These are phyloP conservation scores for Fusarium brevicatenulatum DNA, from an alignment of 2,329 filamentous ascomycete species.

Conservation along the genomic window DNA sequence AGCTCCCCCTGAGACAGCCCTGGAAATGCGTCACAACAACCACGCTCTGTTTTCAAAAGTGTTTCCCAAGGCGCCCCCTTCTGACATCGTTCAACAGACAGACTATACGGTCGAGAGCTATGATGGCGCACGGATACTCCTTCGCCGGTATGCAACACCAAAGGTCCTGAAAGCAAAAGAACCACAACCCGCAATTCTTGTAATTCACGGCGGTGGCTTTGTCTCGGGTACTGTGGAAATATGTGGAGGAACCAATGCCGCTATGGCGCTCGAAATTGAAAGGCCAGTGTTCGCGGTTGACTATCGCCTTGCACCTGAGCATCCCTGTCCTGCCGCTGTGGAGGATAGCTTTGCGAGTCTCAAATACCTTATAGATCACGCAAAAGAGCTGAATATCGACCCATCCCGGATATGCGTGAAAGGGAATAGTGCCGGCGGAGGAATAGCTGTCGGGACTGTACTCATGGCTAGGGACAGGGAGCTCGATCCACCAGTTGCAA, in stretches of 20 bases:
- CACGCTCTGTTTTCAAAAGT: conserved; percentile 8
- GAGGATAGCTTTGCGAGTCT: conserved; percentile 37
- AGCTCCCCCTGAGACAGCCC: conserved; percentile 11
- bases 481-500: conserved; percentile 24
- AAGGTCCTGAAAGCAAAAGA: conserved; percentile 4
- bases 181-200: conserved; percentile 26
- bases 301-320: conserved; percentile 38
- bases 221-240: conserved; percentile 18
- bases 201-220: conserved; percentile 32
- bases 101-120: conserved; percentile 25
- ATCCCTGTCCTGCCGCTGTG: conserved; percentile 15
- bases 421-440: conserved; percentile 34
- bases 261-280: background rate
- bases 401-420: conserved; percentile 25
- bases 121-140: conserved; percentile 19
- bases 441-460: conserved; percentile 15
- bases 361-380: conserved; percentile 23
- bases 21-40: conserved; percentile 18
- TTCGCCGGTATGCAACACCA: conserved; percentile 25
- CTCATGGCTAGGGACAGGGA: conserved; percentile 33
- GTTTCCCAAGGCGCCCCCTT: conserved; percentile 4
- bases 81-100: conserved; percentile 14
- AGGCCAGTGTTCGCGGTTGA: conserved; percentile 34
- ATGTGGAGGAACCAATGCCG: conserved; percentile 2
- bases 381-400: conserved; percentile 30